A percentile compares a stretch with the other conserved stretches of the same genome.
phyloP scores from a whole-genome alignment of 768 basidiomycete species.

The Podaxis sp. region DNA sequence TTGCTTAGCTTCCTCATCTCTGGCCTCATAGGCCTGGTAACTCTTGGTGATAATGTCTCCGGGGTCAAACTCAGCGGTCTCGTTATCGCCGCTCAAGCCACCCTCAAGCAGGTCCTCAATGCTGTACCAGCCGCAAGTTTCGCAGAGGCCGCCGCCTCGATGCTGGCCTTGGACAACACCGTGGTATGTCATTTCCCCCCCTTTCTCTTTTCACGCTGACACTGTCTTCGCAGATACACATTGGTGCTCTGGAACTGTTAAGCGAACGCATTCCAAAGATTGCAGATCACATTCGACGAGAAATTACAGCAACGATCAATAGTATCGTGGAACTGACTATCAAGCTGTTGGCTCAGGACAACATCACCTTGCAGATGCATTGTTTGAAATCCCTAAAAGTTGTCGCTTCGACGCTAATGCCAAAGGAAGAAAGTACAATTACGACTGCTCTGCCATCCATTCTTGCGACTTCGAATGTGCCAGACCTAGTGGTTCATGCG shows the following conservation, averaged over 20 bases:
- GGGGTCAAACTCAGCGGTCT: conserved; percentile 46
- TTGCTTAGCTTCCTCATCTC: conserved; percentile 45
- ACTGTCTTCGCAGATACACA: conserved; percentile 48
- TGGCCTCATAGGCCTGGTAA: conserved; percentile 48
- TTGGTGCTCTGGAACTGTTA: conserved; percentile 70
- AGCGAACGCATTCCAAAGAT: conserved; percentile 65
- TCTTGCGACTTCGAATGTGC: conserved; percentile 47
- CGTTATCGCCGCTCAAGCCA: conserved; percentile 43
- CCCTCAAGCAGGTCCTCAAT: conserved; percentile 53
- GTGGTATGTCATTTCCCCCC: conserved; percentile 41
- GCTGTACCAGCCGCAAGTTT: conserved; percentile 76
- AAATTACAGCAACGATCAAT: conserved; percentile 47
- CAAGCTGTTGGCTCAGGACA: conserved; percentile 8
- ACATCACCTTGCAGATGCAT: not conserved
- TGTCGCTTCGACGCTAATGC: conserved; percentile 54
- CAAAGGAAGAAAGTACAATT: conserved; percentile 68
- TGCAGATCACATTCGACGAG: conserved; percentile 51
- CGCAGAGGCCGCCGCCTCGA: conserved; percentile 50
- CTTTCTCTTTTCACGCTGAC: not conserved
- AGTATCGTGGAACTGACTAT: conserved; percentile 41
- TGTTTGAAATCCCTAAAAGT: conserved; percentile 49
- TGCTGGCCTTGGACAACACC: conserved; percentile 53
- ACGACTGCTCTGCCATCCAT: conserved; percentile 59
- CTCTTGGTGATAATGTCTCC: conserved; percentile 26
- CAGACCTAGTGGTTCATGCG: conserved; percentile 38